Evolutionary conservation across 805 yeast species (phyloP).

Genomic region (Candida anglica): DNA sequence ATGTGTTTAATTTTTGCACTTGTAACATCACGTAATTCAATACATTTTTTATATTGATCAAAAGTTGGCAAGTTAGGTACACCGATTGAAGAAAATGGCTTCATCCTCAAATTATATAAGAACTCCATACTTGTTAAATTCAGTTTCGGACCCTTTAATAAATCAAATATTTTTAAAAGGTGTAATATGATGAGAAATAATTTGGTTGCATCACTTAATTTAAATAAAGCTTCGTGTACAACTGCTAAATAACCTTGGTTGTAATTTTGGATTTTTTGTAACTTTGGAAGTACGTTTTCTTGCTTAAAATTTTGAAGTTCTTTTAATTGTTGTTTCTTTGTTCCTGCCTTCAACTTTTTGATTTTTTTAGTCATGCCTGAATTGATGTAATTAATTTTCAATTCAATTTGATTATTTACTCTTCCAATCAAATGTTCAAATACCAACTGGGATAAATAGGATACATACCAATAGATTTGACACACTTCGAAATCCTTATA

Average conservation of each 20-base stretch:
- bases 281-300: slow-evolving; percentile 30
- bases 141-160: slow-evolving; percentile 23
- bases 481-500: slow-evolving; percentile 69
- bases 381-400: slow-evolving; percentile 31
- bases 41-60: slow-evolving; percentile 26
- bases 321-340: slow-evolving; percentile 39
- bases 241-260: slow-evolving; percentile 16
- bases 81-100: slow-evolving; percentile 77
- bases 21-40: slow-evolving; percentile 1
- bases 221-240: slow-evolving; percentile 12
- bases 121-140: slow-evolving; percentile 17
- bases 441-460: slow-evolving; percentile 40
- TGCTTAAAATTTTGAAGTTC: slow-evolving; percentile 22
- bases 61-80: slow-evolving; percentile 63
- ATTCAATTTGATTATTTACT: slow-evolving; percentile 25
- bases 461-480: slow-evolving; percentile 65
- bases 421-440: slow-evolving; percentile 44
- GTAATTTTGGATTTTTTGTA: slow-evolving; percentile 22
- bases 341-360: slow-evolving; percentile 48
- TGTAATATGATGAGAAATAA: slow-evolving; percentile 14
- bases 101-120: slow-evolving; percentile 53
- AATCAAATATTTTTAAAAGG: slow-evolving; percentile 14
- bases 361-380: slow-evolving; percentile 33
- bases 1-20: background rate
- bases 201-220: slow-evolving; percentile 17